A percentile compares a stretch with the other conserved stretches of the same genome.
Evolutionary conservation across 179 eudicot genomes (phyloP).

Genomic region (Drosera spatulata): DNA sequence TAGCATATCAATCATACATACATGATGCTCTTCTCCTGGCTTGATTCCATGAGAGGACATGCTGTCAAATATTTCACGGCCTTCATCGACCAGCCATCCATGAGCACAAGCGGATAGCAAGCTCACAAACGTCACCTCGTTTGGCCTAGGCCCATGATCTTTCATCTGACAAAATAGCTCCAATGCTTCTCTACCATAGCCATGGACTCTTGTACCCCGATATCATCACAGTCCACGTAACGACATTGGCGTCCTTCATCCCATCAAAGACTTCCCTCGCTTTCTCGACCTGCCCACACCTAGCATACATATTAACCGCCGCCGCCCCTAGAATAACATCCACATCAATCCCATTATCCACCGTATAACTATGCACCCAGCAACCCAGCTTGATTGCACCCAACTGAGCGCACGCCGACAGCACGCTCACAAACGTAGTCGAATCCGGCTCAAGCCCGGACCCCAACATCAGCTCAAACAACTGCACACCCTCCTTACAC

Average conservation of each 20-base stretch:
- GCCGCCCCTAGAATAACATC: slow-evolving; percentile 21
- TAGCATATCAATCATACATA: slow-evolving; percentile 32
- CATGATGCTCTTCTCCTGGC: slow-evolving; percentile 27
- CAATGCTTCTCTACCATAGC: slow-evolving; percentile 25
- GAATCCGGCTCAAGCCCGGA: slow-evolving; percentile 18
- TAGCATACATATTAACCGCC: slow-evolving; percentile 25
- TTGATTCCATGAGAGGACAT: slow-evolving; percentile 15
- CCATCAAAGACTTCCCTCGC: slow-evolving; percentile 24
- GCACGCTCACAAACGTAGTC: slow-evolving; percentile 26
- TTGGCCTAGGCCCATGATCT: slow-evolving; percentile 17
- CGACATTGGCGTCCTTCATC: slow-evolving; percentile 17
- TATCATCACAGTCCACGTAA: slow-evolving; percentile 35
- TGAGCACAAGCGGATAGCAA: slow-evolving; percentile 34
- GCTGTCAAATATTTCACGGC: slow-evolving; percentile 14
- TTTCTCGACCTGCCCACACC: slow-evolving; percentile 24
- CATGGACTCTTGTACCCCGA: slow-evolving; percentile 28
- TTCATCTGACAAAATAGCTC: slow-evolving; percentile 22
- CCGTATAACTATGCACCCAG: slow-evolving; percentile 24
- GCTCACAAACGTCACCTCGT: slow-evolving; percentile 26
- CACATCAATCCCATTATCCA: slow-evolving; percentile 3
- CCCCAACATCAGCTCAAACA: slow-evolving; percentile 23
- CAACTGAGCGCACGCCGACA: slow-evolving; percentile 29
- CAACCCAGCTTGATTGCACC: slow-evolving; percentile 24
- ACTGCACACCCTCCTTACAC: slow-evolving; percentile 19
- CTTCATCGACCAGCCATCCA: slow-evolving; percentile 26